Evolutionary conservation across 225 moss, liverwort and hornwort species (phyloP).

Genomic region (Ulota crispa): DNA sequence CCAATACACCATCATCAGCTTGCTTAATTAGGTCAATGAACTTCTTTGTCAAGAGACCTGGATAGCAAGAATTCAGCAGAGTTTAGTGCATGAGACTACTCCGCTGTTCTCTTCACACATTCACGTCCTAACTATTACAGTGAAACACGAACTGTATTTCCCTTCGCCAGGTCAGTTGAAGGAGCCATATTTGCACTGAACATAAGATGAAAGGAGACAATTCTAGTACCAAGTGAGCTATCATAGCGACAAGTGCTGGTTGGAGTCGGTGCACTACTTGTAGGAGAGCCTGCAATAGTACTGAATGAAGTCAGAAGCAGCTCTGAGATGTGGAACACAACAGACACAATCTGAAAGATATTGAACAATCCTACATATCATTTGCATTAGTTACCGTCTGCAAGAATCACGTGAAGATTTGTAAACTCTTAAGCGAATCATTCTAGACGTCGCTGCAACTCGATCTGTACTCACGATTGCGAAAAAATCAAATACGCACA

Average conservation of each 20-base stretch:
- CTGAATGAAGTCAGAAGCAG: not conserved
- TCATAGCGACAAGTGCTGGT: constrained; percentile 79
- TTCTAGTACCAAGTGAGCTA: constrained; percentile 70
- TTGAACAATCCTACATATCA: not conserved
- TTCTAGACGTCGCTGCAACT: not conserved
- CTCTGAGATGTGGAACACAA: not conserved
- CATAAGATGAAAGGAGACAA: not conserved
- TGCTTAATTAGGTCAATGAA: constrained; percentile 91
- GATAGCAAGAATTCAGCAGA: not conserved
- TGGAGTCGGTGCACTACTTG: constrained; percentile 66
- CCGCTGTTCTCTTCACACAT: not conserved
- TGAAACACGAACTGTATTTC: not conserved
- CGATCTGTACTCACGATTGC: not conserved
- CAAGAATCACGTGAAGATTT: not conserved
- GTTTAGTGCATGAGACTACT: not conserved
- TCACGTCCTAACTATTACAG: not conserved
- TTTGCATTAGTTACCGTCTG: no score
- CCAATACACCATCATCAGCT: constrained; percentile 86
- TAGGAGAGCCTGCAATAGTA: constrained; percentile 56
- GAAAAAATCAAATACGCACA: not conserved
- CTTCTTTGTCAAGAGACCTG: constrained; percentile 85
- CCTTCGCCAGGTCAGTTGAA: not conserved
- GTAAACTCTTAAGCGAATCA: not conserved
- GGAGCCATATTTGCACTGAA: not conserved
- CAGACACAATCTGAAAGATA: not conserved